A percentile compares a stretch with the other conserved stretches of the same genome.
Conservation (phyloP, 495 filamentous ascomycete genomes). For the Tuber aestivum region DNA sequence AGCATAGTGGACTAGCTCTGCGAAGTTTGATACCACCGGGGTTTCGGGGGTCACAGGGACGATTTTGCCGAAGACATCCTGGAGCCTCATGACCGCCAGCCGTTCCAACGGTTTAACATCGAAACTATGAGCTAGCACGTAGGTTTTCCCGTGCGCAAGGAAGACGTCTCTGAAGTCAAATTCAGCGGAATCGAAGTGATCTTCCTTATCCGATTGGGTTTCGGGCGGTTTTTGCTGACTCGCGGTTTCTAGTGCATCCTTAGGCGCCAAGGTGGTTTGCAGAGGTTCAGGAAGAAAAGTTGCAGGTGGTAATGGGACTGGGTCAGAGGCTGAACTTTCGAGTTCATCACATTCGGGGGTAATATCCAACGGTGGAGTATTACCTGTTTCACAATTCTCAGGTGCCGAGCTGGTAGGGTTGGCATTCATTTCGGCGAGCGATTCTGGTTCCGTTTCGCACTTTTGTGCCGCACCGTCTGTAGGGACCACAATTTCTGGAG, state of each 20-base stretch:
- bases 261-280: background rate
- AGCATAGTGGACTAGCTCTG: constrained; percentile 20
- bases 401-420: background rate
- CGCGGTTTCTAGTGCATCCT: background rate
- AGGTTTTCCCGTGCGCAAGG: constrained; percentile 21
- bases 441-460: background rate
- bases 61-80: constrained; percentile 24
- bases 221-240: background rate
- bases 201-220: background rate
- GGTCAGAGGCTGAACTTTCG: background rate
- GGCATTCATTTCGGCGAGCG: background rate
- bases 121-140: constrained; percentile 13
- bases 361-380: background rate
- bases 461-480: background rate
- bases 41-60: constrained; percentile 4
- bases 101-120: constrained; percentile 14
- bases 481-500: background rate
- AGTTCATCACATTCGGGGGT: background rate
- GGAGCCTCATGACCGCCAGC: constrained; percentile 14
- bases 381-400: background rate
- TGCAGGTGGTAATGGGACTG: background rate
- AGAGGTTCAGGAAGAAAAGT: background rate
- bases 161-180: constrained; percentile 27
- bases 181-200: constrained; percentile 10
- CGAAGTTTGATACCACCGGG: constrained; percentile 19